A percentile compares a stretch with the other conserved stretches of the same genome.
Evolutionary conservation across 768 basidiomycete species (phyloP).

Genomic region (Tylopilus sp.): DNA sequence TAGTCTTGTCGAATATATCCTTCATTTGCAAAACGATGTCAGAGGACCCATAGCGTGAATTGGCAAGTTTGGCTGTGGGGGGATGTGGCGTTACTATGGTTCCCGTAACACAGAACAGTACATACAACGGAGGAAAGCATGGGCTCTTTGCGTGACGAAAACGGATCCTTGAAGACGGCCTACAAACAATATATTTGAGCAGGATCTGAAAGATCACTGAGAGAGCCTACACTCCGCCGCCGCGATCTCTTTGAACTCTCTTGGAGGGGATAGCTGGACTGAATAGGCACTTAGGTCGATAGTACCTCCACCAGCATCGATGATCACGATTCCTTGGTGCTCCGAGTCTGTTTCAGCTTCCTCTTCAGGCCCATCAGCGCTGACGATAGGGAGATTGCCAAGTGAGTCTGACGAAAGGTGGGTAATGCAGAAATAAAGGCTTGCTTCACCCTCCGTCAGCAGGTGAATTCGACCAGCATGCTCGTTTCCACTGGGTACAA

Average conservation of each 20-base stretch:
- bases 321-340: slow-evolving; percentile 37
- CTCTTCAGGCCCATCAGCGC: background rate
- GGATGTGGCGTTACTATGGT: background rate
- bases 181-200: slow-evolving; percentile 1
- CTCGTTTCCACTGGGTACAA: slow-evolving; percentile 9
- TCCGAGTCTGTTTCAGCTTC: slow-evolving; percentile 4
- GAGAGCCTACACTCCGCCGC: slow-evolving; percentile 26
- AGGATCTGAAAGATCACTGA: no score
- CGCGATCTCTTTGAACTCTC: slow-evolving; percentile 33
- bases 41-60: slow-evolving; percentile 22
- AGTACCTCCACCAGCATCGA: slow-evolving; percentile 20
- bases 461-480: slow-evolving; percentile 18
- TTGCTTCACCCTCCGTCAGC: slow-evolving; percentile 26
- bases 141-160: slow-evolving; percentile 30
- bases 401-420: slow-evolving; percentile 28
- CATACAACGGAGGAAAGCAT: slow-evolving; percentile 14
- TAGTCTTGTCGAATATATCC: slow-evolving; percentile 31
- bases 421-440: slow-evolving; percentile 37
- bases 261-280: slow-evolving; percentile 18
- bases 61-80: slow-evolving; percentile 22
- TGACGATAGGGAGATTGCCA: background rate
- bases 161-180: slow-evolving; percentile 39
- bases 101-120: no score
- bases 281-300: slow-evolving; percentile 38
- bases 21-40: slow-evolving; percentile 32